Base-by-base conservation (phyloP, 306 rosid species). In the Cucurbita moschata region DNA sequence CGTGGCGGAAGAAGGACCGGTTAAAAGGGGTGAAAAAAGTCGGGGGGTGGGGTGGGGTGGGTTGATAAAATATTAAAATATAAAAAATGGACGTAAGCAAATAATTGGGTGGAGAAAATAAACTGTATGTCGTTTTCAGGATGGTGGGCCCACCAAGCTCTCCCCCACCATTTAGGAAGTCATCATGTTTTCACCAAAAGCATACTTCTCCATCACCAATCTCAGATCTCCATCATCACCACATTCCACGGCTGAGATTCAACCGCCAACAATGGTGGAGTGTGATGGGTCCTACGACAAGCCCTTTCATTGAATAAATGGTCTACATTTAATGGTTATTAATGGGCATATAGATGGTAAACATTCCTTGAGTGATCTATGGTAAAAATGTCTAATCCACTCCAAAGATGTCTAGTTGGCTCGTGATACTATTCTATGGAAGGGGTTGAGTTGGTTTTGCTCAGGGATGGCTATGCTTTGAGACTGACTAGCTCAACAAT, bases 31-130 rank as follows among this genome's bases (percentile, higher is more conserved):
- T 64, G 71, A 64, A 64, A 64, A 42, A 64, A 64, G 71, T 18
- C 71, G 8, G 42, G 42, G 7, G 7, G 42, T 39, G 42, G 42
- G 42, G 19, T n/a, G 3, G 12, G 42, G 19, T n/a, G 3, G 12
- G 18, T 35, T 60, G 15, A 61, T 55, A 8, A 56, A 37, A 23
- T 58, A 11, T 3, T 3, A 2, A 10, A 66, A 30, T 35, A 7
- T 10, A 18, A 8, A 63, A 63, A 64, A 39, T 66, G n/a, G 53
- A 66, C 53, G 53, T 43, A 42, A 19, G 72, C 70, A 67, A 44
- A 67, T 67, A 67, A 67, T 46, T 44, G 56, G 56, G 14, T 44
- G 57, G 57, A 68, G 57, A 68, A 68, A 68, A 68, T 68, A 68
- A 68, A 23, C 43, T 12, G 7, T 68, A 0, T 51, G 73, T 68